phyloP scores from a whole-genome alignment of 176 grass and related monocot genomes.

The Triticum urartu region DNA sequence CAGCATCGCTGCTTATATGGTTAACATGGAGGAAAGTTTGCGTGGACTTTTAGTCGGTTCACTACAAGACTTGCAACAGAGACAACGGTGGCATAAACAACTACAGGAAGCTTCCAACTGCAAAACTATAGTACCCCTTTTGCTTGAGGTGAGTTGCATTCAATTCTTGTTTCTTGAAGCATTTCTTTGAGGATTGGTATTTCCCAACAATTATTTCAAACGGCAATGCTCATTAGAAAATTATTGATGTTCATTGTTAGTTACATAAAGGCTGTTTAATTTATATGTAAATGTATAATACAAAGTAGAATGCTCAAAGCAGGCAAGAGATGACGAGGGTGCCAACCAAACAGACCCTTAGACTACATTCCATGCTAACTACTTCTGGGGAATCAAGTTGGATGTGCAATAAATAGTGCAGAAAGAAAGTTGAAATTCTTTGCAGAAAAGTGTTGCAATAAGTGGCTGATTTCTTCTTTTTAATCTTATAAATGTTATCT shows the following conservation, averaged over 20 bases:
- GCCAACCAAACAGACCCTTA: not conserved
- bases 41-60: slow-evolving; percentile 65
- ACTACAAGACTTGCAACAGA: slow-evolving; percentile 59
- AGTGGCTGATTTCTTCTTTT: not conserved
- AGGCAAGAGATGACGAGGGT: not conserved
- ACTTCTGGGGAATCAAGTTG: slow-evolving; percentile 28
- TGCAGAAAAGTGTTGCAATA: slow-evolving; percentile 19
- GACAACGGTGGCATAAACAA: slow-evolving; percentile 61
- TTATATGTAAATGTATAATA: not conserved
- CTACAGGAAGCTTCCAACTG: slow-evolving; percentile 71
- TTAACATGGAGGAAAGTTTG: slow-evolving; percentile 95
- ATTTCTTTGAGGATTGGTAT: slow-evolving; percentile 30
- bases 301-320: not conserved
- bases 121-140: slow-evolving; percentile 62
- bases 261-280: not conserved
- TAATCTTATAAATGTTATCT: slow-evolving; percentile 2
- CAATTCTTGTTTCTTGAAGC: not conserved
- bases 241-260: not conserved
- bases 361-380: slow-evolving; percentile 26
- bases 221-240: slow-evolving; percentile 1
- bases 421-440: slow-evolving; percentile 19
- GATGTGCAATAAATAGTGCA: slow-evolving; percentile 20
- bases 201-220: slow-evolving; percentile 24
- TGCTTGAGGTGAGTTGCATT: slow-evolving; percentile 82
- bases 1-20: slow-evolving; percentile 67